A percentile compares a stretch with the other conserved stretches of the same genome.
Evolutionary conservation across 2,329 filamentous ascomycete species (phyloP).

Genomic region (Scopulariopsis brevicaulis): DNA sequence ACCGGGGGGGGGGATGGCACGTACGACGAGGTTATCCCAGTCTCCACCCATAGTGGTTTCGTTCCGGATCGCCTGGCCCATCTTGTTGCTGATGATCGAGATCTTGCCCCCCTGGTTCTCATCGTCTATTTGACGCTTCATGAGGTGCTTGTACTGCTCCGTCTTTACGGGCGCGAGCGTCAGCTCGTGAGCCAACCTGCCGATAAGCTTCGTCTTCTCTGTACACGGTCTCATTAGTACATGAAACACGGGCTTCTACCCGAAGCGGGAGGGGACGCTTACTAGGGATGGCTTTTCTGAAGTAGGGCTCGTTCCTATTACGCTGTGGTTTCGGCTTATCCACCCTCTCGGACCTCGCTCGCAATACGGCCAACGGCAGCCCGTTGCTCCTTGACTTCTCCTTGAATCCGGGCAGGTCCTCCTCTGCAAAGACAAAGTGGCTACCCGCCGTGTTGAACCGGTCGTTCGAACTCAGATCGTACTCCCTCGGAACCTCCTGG

Average conservation of each 20-base stretch:
- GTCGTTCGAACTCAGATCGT: slow-evolving; percentile 50
- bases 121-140: slow-evolving; percentile 38
- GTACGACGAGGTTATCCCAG: slow-evolving; percentile 44
- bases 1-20: slow-evolving; percentile 15
- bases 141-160: slow-evolving; percentile 52
- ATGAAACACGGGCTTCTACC: neutral
- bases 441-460: slow-evolving; percentile 59
- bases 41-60: slow-evolving; percentile 15
- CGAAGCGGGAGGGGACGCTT: neutral
- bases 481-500: slow-evolving; percentile 73
- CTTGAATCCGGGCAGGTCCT: slow-evolving; percentile 42
- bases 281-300: slow-evolving; percentile 56
- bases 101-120: slow-evolving; percentile 43
- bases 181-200: slow-evolving; percentile 64
- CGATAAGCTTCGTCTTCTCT: slow-evolving; percentile 71
- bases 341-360: slow-evolving; percentile 24
- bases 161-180: slow-evolving; percentile 64
- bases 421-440: slow-evolving; percentile 87
- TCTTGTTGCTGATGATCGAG: slow-evolving; percentile 25
- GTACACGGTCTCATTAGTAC: slow-evolving; percentile 3
- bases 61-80: slow-evolving; percentile 9
- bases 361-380: slow-evolving; percentile 45
- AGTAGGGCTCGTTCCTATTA: slow-evolving; percentile 38
- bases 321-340: slow-evolving; percentile 35
- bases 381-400: slow-evolving; percentile 46